Base-by-base conservation (phyloP, 108 stramenopile genomes). In the Aurantiochytrium sp. region DNA sequence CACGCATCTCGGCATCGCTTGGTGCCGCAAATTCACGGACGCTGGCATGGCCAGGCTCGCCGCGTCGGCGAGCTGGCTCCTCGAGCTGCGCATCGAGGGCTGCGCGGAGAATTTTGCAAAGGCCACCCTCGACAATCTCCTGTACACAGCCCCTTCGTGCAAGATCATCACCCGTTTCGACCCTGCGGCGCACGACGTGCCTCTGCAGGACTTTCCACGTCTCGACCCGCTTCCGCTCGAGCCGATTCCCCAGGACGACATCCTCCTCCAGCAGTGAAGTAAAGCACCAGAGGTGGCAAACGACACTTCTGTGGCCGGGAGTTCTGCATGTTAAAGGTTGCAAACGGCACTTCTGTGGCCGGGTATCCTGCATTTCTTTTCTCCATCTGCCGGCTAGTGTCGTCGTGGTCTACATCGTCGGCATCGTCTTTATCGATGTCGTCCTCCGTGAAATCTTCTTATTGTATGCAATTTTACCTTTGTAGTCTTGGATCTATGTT, bases 11-110 rank as follows among this genome's bases (percentile, higher is more conserved):
- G 55, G 54, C 27, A 48, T 88, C 0, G 34, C 52, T 24, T 22
- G 41, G n/a, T 88, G 88, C 50, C 32, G 32, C 41, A 85, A 85
- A 27, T 41, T 88, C 41, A 86, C 88, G 30, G 69, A 88, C 85
- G 15, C 37, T 12, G 88, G 68, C n/a, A 68, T 87, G 21, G 68
- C 48, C 1, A 52, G 31, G 10, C 37, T 87, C 17, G 87, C 59
- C 12, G 59, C 27, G 1, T 65, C 59, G 8, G 34, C 59, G 3
- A 65, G 34, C 15, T 65, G 59, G 59, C 59, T 65, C 12, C 24
- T 65, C 8, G 59, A 65, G 59, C 19, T 65, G 34, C 59, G 59
- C 24, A 65, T 65, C 19, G 59, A 65, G 59, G 59, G 59, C 8
- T 65, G 59, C 24, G 59, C 8, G 15, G 59, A 52, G 8, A 17